Percentiles rank a stretch among this genome's conserved stretches.
phyloP scores from a whole-genome alignment of 176 grass and related monocot genomes.

The Raddia guianensis region DNA sequence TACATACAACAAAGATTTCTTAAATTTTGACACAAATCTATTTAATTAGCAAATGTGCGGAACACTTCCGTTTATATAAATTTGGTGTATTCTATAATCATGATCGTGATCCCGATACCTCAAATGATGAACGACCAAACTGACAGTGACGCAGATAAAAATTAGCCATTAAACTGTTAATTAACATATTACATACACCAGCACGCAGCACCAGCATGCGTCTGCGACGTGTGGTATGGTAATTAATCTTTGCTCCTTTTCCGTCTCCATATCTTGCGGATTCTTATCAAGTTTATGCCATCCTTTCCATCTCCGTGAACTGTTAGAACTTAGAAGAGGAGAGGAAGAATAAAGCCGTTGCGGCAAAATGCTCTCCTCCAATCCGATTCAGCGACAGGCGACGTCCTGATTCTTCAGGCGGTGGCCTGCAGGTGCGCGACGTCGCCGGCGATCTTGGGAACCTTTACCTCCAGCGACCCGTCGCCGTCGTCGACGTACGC shows the following conservation, averaged over 20 bases:
- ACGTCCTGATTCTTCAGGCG: slow-evolving; percentile 47
- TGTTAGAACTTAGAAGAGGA: background rate
- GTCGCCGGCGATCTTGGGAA: slow-evolving; percentile 51
- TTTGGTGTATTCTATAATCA: slow-evolving; percentile 16
- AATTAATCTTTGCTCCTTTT: background rate
- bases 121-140: slow-evolving; percentile 15
- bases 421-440: slow-evolving; percentile 27
- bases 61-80: background rate
- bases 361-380: slow-evolving; percentile 33
- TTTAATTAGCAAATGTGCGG: too few relatives aligned
- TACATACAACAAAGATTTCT: too few relatives aligned
- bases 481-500: slow-evolving; percentile 71
- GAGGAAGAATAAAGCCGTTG: slow-evolving; percentile 35
- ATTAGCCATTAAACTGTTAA: slow-evolving; percentile 20
- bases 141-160: slow-evolving; percentile 27
- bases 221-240: background rate
- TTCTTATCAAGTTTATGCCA: slow-evolving; percentile 20
- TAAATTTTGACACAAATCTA: too few relatives aligned
- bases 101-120: slow-evolving; percentile 24
- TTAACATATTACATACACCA: slow-evolving; percentile 27
- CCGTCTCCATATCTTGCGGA: slow-evolving; percentile 36
- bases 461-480: slow-evolving; percentile 70
- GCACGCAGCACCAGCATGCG: background rate
- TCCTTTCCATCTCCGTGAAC: slow-evolving; percentile 15
- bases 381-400: slow-evolving; percentile 3